Evolutionary conservation across 2,329 filamentous ascomycete species (phyloP).

Genomic region (Neofusicoccum cordaticola): DNA sequence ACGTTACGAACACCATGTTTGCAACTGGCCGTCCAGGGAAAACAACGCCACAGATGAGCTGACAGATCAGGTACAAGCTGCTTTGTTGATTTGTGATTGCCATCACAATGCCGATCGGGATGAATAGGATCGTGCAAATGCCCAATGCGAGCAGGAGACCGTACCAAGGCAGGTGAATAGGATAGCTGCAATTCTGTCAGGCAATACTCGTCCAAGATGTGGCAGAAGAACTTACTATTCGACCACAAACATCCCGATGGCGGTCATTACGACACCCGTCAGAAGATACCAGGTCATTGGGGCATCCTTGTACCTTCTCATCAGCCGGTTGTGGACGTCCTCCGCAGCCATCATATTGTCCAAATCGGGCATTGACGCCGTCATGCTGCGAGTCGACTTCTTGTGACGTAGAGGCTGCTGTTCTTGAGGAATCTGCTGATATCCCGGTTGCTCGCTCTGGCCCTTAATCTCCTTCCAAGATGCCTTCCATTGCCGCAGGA

Average conservation of each 20-base stretch:
- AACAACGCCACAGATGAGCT: slow-evolving; percentile 75
- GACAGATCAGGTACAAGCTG: slow-evolving; percentile 82
- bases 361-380: slow-evolving; percentile 34
- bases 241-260: slow-evolving; percentile 77
- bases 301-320: slow-evolving; percentile 78
- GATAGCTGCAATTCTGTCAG: slow-evolving; percentile 38
- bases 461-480: slow-evolving; percentile 62
- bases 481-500: slow-evolving; percentile 71
- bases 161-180: slow-evolving; percentile 82
- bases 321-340: slow-evolving; percentile 80
- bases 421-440: slow-evolving; percentile 40
- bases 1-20: slow-evolving; percentile 92
- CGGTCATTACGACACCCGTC: slow-evolving; percentile 73
- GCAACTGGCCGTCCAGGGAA: slow-evolving; percentile 84
- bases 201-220: slow-evolving; percentile 21
- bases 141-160: slow-evolving; percentile 74
- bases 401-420: slow-evolving; percentile 20
- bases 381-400: slow-evolving; percentile 25
- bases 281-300: slow-evolving; percentile 77
- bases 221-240: slow-evolving; percentile 63
- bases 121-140: slow-evolving; percentile 79
- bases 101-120: slow-evolving; percentile 90
- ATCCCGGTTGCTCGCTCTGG: slow-evolving; percentile 25
- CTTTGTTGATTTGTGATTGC: slow-evolving; percentile 88
- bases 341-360: slow-evolving; percentile 64